Evolutionary conservation across 495 filamentous ascomycete species (phyloP).

Genomic region (Parachaetomium inaequale): DNA sequence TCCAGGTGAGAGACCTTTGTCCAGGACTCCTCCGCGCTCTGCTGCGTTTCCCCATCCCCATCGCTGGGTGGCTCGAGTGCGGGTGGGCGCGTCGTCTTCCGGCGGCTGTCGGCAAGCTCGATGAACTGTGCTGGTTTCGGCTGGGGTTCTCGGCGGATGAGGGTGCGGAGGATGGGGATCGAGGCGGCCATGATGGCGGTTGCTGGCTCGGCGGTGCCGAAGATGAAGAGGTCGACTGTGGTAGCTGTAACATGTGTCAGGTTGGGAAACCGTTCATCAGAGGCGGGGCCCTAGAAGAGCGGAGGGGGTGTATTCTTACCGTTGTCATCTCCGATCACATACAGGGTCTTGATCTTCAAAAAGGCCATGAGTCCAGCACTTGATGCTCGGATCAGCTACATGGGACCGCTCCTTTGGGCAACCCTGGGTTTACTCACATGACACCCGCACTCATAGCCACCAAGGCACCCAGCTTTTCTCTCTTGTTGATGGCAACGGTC

Average conservation of each 20-base stretch:
- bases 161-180: neutral
- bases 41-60: no score
- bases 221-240: conserved; percentile 13
- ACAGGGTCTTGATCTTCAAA: conserved; percentile 12
- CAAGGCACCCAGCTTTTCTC: conserved; percentile 27
- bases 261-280: neutral
- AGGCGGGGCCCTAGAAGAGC: neutral
- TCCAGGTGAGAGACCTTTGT: neutral
- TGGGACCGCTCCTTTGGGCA: neutral
- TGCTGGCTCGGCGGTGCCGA: conserved; percentile 13
- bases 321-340: conserved; percentile 12
- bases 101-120: neutral
- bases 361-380: conserved; percentile 22
- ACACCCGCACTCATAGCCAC: conserved; percentile 31
- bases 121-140: conserved; percentile 1
- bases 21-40: neutral
- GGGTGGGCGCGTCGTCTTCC: neutral
- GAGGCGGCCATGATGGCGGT: conserved; percentile 16
- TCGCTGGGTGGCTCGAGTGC: neutral
- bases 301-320: neutral
- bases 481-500: conserved; percentile 23
- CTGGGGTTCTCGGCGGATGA: neutral
- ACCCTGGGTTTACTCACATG: neutral
- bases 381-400: neutral
- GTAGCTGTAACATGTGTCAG: neutral